phyloP scores from a whole-genome alignment of 225 moss, liverwort and hornwort genomes.

The Marchantia polymorpha region DNA sequence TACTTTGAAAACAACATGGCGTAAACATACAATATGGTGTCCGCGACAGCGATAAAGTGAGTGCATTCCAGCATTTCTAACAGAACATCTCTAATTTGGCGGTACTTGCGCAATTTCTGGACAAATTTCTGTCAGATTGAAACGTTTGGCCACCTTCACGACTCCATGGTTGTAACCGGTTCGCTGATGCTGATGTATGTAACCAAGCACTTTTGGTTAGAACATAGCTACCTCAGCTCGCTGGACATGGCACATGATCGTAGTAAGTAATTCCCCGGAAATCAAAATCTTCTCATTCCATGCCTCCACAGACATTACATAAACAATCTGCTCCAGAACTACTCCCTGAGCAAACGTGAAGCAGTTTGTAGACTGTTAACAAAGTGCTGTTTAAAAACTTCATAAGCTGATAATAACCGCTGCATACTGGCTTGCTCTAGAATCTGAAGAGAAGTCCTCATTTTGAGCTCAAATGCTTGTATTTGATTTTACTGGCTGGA shows the following conservation, averaged over 20 bases:
- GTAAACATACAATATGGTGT: neutral
- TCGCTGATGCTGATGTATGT: conserved; percentile 66
- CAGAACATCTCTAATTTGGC: neutral
- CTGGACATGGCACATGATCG: conserved; percentile 69
- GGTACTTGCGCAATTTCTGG: neutral
- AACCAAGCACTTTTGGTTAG: conserved; percentile 74
- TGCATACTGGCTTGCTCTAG: neutral
- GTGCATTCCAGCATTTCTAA: neutral
- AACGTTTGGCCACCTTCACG: conserved; percentile 50
- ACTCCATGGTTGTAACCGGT: conserved; percentile 63
- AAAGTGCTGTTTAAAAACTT: too few relatives aligned
- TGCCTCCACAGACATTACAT: neutral
- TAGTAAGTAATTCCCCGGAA: conserved; percentile 24
- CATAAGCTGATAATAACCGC: neutral
- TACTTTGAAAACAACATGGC: too few relatives aligned
- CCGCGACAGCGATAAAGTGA: neutral
- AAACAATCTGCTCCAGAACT: too few relatives aligned
- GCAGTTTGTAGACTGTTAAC: too few relatives aligned
- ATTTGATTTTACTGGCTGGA: neutral
- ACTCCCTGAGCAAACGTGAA: too few relatives aligned
- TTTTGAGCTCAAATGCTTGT: neutral
- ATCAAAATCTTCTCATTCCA: neutral
- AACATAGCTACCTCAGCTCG: conserved; percentile 62
- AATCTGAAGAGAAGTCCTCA: too few relatives aligned
- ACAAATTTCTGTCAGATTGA: conserved; percentile 43